These are phyloP conservation scores for Chloranthus sessilifolius DNA, from an alignment of 164 flowering plant species.

Conservation along the genomic window DNA sequence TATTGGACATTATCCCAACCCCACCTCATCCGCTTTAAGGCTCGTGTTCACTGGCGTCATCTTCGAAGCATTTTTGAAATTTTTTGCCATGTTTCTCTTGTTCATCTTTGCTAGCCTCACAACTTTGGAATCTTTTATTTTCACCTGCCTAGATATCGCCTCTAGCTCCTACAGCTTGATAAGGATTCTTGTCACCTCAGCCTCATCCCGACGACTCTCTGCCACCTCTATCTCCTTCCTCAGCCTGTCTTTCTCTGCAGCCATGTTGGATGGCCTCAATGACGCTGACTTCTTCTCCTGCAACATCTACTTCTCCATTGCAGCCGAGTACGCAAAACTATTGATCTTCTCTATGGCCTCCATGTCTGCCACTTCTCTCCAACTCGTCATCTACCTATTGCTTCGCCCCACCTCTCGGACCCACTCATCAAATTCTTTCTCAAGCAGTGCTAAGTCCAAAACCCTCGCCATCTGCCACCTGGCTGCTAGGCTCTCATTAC, in stretches of 20 bases:
- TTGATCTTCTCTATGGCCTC: slow-evolving; percentile 67
- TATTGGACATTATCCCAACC: too few species aligned
- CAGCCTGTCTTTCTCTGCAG: slow-evolving; percentile 82
- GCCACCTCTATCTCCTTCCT: slow-evolving; percentile 79
- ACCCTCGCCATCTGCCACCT: slow-evolving; percentile 98
- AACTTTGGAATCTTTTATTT: slow-evolving; percentile 63
- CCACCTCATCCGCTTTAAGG: slow-evolving; percentile 88
- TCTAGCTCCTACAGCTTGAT: slow-evolving; percentile 68
- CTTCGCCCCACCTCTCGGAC: slow-evolving; percentile 70
- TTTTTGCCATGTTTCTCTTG: slow-evolving; percentile 74
- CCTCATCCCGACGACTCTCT: slow-evolving; percentile 52
- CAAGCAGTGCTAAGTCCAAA: slow-evolving; percentile 70
- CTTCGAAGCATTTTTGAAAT: slow-evolving; percentile 86
- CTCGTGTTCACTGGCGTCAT: slow-evolving; percentile 51
- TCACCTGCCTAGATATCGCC: slow-evolving; percentile 39
- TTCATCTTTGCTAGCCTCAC: slow-evolving; percentile 86
- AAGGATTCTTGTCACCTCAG: slow-evolving; percentile 64
- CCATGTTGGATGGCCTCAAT: slow-evolving; percentile 69
- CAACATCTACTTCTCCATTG: slow-evolving; percentile 89
- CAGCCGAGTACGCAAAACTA: slow-evolving; percentile 77
- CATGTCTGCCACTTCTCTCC: slow-evolving; percentile 60
- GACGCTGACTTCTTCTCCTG: slow-evolving; percentile 90
- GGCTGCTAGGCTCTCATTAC: slow-evolving; percentile 78
- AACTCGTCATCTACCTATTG: slow-evolving; percentile 64
- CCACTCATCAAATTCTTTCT: slow-evolving; percentile 81